Conservation (phyloP, 2,329 filamentous ascomycete genomes). For the Mycocentrospora acerina region DNA sequence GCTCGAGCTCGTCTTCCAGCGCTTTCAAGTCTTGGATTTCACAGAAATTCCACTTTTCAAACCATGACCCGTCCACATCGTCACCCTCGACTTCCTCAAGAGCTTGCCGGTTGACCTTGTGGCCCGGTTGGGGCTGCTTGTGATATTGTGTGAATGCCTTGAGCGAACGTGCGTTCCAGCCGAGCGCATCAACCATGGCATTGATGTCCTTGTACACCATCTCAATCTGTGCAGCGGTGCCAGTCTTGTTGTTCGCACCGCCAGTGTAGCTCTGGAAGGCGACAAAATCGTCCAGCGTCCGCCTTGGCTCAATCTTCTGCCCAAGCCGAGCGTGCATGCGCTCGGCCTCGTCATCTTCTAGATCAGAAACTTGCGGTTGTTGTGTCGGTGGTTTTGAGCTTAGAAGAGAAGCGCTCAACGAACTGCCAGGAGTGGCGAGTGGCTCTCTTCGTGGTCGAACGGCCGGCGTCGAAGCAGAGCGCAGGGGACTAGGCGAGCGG, state of each 20-base stretch:
- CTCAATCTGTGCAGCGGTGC: slow-evolving; percentile 51
- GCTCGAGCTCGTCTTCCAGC: slow-evolving; percentile 64
- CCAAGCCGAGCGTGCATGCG: slow-evolving; percentile 64
- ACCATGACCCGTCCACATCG: slow-evolving; percentile 43
- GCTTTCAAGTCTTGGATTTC: slow-evolving; percentile 70
- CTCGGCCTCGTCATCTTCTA: slow-evolving; percentile 64
- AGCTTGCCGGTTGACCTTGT: slow-evolving; percentile 64
- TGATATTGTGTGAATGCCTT: slow-evolving; percentile 67
- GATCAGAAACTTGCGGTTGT: slow-evolving; percentile 38
- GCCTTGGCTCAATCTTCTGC: slow-evolving; percentile 62
- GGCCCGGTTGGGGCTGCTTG: slow-evolving; percentile 43
- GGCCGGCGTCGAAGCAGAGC: slow-evolving; percentile 56
- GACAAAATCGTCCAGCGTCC: slow-evolving; percentile 67
- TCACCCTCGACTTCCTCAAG: slow-evolving; percentile 51
- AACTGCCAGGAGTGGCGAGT: slow-evolving; percentile 34
- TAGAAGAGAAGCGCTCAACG: slow-evolving; percentile 33
- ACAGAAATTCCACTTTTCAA: slow-evolving; percentile 72
- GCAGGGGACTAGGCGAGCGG: slow-evolving; percentile 71
- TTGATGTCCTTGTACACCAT: slow-evolving; percentile 75
- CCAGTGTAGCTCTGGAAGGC: slow-evolving; percentile 53
- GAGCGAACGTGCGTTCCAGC: slow-evolving; percentile 75
- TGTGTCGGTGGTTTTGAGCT: slow-evolving; percentile 41
- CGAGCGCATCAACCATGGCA: slow-evolving; percentile 91
- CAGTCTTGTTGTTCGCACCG: slow-evolving; percentile 40
- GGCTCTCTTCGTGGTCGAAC: slow-evolving; percentile 29